Base-by-base conservation (phyloP, 139 green algal species). In the Chlorella sp. region DNA sequence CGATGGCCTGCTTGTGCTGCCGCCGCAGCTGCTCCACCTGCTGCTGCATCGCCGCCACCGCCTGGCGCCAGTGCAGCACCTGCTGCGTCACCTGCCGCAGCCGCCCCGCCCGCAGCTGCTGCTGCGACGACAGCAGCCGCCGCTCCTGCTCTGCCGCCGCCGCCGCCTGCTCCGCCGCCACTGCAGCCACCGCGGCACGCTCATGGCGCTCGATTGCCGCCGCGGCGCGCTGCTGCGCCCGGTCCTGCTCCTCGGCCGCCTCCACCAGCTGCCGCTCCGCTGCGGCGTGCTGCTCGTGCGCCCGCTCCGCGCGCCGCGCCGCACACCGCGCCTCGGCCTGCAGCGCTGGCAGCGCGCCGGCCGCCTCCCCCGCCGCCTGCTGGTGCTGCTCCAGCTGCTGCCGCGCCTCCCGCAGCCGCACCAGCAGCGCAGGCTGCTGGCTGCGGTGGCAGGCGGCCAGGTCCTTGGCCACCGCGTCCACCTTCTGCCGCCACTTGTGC, bases 391-490 rank as follows among this genome's bases (percentile, higher is more conserved):
- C 66, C 36, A 82, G 69, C 59, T 40, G 59, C 40, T 74, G 63
- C 0, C 76, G 66, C 0, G 76, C 76, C 60, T 82, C 76, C 31
- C 60, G 71, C 21, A 82, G 51, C 19, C 71, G 67, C 29, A 56
- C 68, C 46, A 60, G 12, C 11, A 59, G 42, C 1, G 66, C 66
- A 3, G 76, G 41, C 40, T 82, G 67, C 46, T 64, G 45, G 21
- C 35, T 70, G 48, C 60, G 63, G 61, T 73, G 64, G 48, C 60
- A 67, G 43, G 21, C 42, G 2, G 76, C n/a, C 29, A 82, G 69
- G 19, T 82, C 76, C 36, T 45, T 67, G 29, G 76, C 76, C 51
- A 53, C 31, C 5, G n/a, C 40, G 17, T 73, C 69, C 53, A 82
- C 76, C 25, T 53, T 27, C 40, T 74, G 68, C 38, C 43, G 63